These are phyloP conservation scores for Crithidia thermophila DNA, from an alignment of 208 protist genomes.

Conservation along the genomic window DNA sequence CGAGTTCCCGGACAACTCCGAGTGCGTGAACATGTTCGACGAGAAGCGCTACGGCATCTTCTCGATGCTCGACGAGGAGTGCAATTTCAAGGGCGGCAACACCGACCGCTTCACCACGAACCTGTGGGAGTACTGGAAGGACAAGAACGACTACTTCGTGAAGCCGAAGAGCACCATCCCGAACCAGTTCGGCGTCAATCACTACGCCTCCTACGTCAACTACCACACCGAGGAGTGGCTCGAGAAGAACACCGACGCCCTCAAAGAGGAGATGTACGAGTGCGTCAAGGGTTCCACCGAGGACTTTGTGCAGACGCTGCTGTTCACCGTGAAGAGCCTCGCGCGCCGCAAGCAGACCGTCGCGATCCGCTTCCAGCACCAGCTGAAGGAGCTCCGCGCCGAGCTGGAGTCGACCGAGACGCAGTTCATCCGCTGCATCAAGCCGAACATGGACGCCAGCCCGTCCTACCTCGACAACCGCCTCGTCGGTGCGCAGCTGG, in stretches of 20 bases:
- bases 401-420: constrained; percentile 89
- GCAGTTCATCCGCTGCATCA: constrained; percentile 96
- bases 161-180: constrained; percentile 83
- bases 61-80: constrained; percentile 91
- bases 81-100: constrained; percentile 79
- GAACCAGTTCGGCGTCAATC: constrained; percentile 89
- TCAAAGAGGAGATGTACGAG: constrained; percentile 86
- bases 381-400: constrained; percentile 70
- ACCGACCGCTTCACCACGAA: constrained; percentile 76
- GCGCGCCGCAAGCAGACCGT: constrained; percentile 80
- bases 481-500: constrained; percentile 87
- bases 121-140: constrained; percentile 64
- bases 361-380: constrained; percentile 77
- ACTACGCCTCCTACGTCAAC: constrained; percentile 91
- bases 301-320: constrained; percentile 66
- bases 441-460: constrained; percentile 86
- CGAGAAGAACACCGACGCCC: constrained; percentile 91
- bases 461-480: constrained; percentile 67
- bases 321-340: constrained; percentile 41
- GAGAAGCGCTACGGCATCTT: constrained; percentile 81
- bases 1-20: constrained; percentile 87
- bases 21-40: constrained; percentile 90
- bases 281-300: constrained; percentile 49
- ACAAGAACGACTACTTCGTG: constrained; percentile 76
- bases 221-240: constrained; percentile 91